Conservation (phyloP, 83 land plant genomes). For the Isoetes engelmannii region DNA sequence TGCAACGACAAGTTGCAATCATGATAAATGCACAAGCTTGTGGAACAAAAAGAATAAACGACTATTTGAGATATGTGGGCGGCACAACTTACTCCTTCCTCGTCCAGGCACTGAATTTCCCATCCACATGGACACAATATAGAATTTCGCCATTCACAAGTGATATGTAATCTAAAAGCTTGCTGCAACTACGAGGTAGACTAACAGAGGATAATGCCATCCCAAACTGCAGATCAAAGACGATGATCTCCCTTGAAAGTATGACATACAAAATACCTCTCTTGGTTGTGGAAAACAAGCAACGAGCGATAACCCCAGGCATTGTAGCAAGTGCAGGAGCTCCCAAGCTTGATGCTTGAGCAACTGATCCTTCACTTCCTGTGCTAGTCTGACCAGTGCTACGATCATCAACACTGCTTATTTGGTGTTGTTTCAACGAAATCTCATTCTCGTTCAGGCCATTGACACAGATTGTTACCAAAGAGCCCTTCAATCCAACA, state of each 20-base stretch:
- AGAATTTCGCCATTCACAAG: slow-evolving; percentile 60
- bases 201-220: slow-evolving; percentile 39
- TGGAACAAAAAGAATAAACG: too few relatives aligned
- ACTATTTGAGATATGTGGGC: too few relatives aligned
- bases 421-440: slow-evolving; percentile 42
- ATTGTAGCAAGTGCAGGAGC: slow-evolving; percentile 55
- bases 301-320: slow-evolving; percentile 39
- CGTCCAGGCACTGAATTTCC: slow-evolving; percentile 75
- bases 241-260: slow-evolving; percentile 73
- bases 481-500: slow-evolving; percentile 58
- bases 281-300: slow-evolving; percentile 65
- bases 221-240: slow-evolving; percentile 80
- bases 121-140: slow-evolving; percentile 86
- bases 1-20: too few relatives aligned
- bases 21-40: too few relatives aligned
- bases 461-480: slow-evolving; percentile 46
- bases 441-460: slow-evolving; percentile 40
- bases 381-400: neutral
- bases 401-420: slow-evolving; percentile 13
- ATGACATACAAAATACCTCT: slow-evolving; percentile 53
- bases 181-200: slow-evolving; percentile 72
- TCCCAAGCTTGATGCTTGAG: slow-evolving; percentile 8
- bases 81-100: slow-evolving; percentile 59
- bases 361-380: slow-evolving; percentile 12
- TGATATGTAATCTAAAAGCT: slow-evolving; percentile 62